Base-by-base conservation (phyloP, 192 early-diverging fungal genomes). In the Phlyctochytrium planicorne region DNA sequence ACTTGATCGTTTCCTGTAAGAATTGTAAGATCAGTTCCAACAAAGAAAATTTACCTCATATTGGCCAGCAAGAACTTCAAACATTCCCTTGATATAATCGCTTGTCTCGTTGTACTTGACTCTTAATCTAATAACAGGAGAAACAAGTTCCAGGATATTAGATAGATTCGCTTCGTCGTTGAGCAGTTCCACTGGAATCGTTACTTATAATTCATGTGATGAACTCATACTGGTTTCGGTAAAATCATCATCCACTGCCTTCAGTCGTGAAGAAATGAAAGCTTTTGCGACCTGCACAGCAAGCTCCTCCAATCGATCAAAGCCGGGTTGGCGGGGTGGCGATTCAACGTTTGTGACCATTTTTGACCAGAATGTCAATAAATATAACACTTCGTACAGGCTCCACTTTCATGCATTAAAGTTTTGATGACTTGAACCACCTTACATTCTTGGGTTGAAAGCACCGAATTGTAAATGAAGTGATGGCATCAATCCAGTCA, bases 301-400 rank as follows among this genome's bases (percentile, higher is more conserved):
- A 34, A 69, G 27, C 27, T 59, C 37, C 6, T 59, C 32, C 16
- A 77, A 30, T 30, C 33, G 56, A 10, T 74, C 75, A 62, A 62
- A 64, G 59, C 69, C 34, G 20, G 59, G 40, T 50, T 56, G 53
- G 50, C 70, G 29, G 30, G 67, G 67, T 0, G 71, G 62, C 17
- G 66, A 27, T 12, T 65, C 56, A 33, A 78, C 69, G 2, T 72
- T 66, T 16, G 80, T 77, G 20, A 84, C 78, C 59, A 94, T 90
- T 73, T 91, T 93, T 27, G 90, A 88, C 94, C 94, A 96, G 70
- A 96, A 96, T 10, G 83, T 86, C 63, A 94, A 74, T 33, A 94
- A 67, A 62, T 93, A 92, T 33, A 81, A 77, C 0, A 91, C 74
- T 71, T 86, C 89, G 71, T 92, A 88, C 34, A 60, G 63, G 24